Evolutionary conservation across 306 rosid species (phyloP), one percentile per base, ranked within the genome.

Genomic region (Bauhinia variegata): DNA sequence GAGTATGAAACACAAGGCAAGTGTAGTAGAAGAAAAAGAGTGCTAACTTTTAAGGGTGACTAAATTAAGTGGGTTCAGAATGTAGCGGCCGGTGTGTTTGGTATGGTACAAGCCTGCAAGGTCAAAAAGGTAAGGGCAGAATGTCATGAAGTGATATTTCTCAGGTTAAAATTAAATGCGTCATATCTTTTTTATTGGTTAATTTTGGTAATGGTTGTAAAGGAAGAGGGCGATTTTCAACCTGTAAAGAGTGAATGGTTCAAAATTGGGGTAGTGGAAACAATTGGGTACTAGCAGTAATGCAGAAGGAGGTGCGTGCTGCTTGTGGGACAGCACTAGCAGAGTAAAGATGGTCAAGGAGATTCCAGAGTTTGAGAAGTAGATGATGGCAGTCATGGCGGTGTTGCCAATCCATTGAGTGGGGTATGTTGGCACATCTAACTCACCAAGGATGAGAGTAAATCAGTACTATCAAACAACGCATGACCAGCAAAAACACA

Each of bases 1-100:
- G 44, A 32, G 42, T 28, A 48, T 32, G 2, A 63, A 63, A 32
- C 32, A 63, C 43, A 32, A 14, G 64, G 11, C n/a, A 52, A 51
- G 2, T 17, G 8, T 30, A 9, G 16, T 5, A 11, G 34, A 59
- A 59, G 36, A 39, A 60, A 11, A 60, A 60, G 13, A 17, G 28
- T 5, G 2, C 16, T 41, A 58, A 19, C 17, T 36, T 7, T 37
- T 37, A 16, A 58, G 37, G 38, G 4, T 36, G 46, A 36, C 6
- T 36, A 5, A 36, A 36, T 36, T 36, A 8, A 36, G 4, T n/a
- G 15, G n/a, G 16, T 11, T 7, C 18, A 13, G 0, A 36, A 12
- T 30, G 60, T 54, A 30, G n/a, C n/a, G n/a, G n/a, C n/a, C n/a
- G n/a, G n/a, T n/a, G n/a, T n/a, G n/a, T n/a, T n/a, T n/a, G n/a